phyloP scores from a whole-genome alignment of 768 basidiomycete genomes.

The Lactarius deliciosus region DNA sequence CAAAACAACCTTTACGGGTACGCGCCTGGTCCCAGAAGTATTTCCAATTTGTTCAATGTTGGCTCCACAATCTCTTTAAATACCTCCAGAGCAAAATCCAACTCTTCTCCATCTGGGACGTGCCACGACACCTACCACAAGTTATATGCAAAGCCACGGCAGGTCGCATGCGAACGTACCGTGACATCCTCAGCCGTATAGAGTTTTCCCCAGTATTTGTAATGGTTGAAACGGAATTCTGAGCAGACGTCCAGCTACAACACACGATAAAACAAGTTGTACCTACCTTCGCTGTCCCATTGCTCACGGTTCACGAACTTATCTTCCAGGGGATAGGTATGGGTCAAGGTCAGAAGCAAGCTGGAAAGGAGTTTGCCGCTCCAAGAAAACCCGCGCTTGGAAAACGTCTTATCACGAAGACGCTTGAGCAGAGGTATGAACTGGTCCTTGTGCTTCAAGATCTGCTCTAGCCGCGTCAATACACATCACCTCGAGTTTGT shows the following conservation, averaged over 20 bases:
- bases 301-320: constrained; percentile 77
- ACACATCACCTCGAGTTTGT: not conserved
- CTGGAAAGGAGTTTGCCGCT: constrained; percentile 75
- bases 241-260: constrained; percentile 9
- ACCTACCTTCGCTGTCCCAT: constrained; percentile 67
- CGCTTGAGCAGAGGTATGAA: constrained; percentile 59
- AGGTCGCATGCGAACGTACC: constrained; percentile 40
- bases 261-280: not conserved
- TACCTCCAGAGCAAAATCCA: constrained; percentile 69
- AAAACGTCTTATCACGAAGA: constrained; percentile 68
- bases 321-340: constrained; percentile 79
- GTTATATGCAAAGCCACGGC: not conserved
- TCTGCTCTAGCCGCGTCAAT: constrained; percentile 40
- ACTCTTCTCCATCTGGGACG: constrained; percentile 65
- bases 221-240: constrained; percentile 72
- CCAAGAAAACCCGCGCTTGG: constrained; percentile 82
- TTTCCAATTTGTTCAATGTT: constrained; percentile 54
- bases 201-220: constrained; percentile 77
- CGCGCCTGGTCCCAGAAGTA: constrained; percentile 53
- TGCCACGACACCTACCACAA: constrained; percentile 69
- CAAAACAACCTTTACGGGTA: constrained; percentile 27
- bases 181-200: constrained; percentile 69
- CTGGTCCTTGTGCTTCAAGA: constrained; percentile 62
- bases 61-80: constrained; percentile 68
- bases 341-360: constrained; percentile 68